phyloP scores from a whole-genome alignment of 2,329 filamentous ascomycete species.

The Verticillium tricorpus region DNA sequence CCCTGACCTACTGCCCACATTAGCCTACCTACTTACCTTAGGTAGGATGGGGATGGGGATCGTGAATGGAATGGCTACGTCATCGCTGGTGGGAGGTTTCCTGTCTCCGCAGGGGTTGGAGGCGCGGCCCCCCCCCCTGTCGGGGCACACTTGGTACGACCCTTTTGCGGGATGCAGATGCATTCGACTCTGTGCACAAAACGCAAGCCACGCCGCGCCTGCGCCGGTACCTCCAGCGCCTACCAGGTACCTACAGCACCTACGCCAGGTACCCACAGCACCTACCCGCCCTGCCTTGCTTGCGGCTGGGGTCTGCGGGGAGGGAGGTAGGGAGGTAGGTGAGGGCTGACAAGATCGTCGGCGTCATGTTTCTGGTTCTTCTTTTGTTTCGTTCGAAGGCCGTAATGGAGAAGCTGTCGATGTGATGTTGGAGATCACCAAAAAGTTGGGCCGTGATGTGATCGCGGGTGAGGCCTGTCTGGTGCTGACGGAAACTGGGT shows the following conservation, averaged over 20 bases:
- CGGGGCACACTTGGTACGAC: background rate
- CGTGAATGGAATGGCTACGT: background rate
- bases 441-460: background rate
- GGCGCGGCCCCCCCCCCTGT: background rate
- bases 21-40: no score
- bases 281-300: background rate
- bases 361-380: background rate
- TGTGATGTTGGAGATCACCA: background rate
- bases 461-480: background rate
- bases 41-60: background rate
- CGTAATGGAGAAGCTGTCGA: background rate
- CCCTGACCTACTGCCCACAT: background rate
- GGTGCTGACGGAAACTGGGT: background rate
- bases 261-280: no score
- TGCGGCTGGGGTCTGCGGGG: no score
- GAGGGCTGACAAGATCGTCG: background rate
- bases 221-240: no score
- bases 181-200: background rate
- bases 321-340: background rate
- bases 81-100: background rate
- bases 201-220: no score
- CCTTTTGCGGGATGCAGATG: background rate
- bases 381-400: background rate
- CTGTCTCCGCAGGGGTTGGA: no score
- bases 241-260: no score